Evolutionary conservation across 345 rosid species (phyloP), one percentile per base, ranked within the genome.

Genomic region (Luvunga scandens): DNA sequence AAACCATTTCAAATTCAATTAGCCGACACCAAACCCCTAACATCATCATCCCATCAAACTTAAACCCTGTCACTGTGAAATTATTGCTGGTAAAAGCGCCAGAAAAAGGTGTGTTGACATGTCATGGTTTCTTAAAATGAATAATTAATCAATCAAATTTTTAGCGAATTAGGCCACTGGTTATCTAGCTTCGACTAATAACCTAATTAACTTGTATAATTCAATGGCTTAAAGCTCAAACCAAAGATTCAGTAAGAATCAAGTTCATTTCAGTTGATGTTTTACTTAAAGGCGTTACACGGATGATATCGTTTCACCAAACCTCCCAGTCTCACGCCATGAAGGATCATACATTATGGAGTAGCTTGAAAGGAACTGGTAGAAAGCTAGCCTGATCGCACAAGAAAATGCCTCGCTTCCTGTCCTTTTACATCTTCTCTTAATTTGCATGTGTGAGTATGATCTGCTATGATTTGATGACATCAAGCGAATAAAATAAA

Each of bases 311-410:
- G 2, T 79, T 18, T 53, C 69, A 80, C 81, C 79, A 25, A 83
- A 80, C 63, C 22, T 75, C 56, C 13, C 50, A 0, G 50, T 28
- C 22, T 22, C 10, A n/a, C 39, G 19, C 34, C 62, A 45, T 62
- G 19, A 63, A 69, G 33, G 14, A 61, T 36, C 60, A 42, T 21
- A 73, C 27, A 73, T 82, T 33, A 65, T 75, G 27, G 83, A 82
- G 87, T 86, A 78, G 66, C 83, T 76, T 82, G 76, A 66, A 86
- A 84, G 87, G 39, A 78, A 84, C 69, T 73, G 72, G 42, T 31
- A 68, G 9, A 2, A 27, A 39, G 27, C 45, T 42, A 19, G 33
- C 50, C 59, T 0, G 45, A 9, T 13, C 18, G 13, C 12, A 14
- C 22, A 21, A 24, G 72, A 69, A 77, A 42, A 18, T 63, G 71